Percentiles rank a stretch among this genome's conserved stretches.
Conservation (phyloP, 257 asterid species). For the Solanum lignicaule region DNA sequence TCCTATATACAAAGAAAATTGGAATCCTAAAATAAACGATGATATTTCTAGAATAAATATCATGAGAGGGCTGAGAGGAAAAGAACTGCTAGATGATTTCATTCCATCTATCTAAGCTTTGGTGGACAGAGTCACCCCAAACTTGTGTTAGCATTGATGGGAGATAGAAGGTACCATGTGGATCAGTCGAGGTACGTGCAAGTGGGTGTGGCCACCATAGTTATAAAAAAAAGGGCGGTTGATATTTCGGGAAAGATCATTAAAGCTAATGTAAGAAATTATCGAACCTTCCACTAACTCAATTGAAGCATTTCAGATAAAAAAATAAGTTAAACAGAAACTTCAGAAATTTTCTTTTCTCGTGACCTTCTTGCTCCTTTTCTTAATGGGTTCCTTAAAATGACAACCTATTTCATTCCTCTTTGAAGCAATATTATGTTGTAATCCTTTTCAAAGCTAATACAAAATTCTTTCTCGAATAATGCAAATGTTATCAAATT, state of each 20-base stretch:
- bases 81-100: background rate
- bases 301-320: background rate
- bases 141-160: background rate
- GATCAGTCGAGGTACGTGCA: background rate
- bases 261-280: background rate
- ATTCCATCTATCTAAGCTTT: background rate
- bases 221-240: background rate
- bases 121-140: background rate
- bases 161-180: background rate
- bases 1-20: background rate
- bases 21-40: background rate
- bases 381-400: background rate
- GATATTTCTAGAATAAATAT: background rate
- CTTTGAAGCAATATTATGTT: background rate
- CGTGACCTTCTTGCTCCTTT: background rate
- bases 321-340: background rate
- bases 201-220: background rate
- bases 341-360: background rate
- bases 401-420: background rate
- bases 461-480: background rate
- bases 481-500: background rate
- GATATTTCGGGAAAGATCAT: background rate
- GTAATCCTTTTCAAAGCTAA: background rate
- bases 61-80: background rate
- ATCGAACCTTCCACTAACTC: background rate